Percentiles rank a stretch among this genome's conserved stretches.
Evolutionary conservation across 2,329 filamentous ascomycete species (phyloP).

Genomic region (Tolypocladium capitatum): DNA sequence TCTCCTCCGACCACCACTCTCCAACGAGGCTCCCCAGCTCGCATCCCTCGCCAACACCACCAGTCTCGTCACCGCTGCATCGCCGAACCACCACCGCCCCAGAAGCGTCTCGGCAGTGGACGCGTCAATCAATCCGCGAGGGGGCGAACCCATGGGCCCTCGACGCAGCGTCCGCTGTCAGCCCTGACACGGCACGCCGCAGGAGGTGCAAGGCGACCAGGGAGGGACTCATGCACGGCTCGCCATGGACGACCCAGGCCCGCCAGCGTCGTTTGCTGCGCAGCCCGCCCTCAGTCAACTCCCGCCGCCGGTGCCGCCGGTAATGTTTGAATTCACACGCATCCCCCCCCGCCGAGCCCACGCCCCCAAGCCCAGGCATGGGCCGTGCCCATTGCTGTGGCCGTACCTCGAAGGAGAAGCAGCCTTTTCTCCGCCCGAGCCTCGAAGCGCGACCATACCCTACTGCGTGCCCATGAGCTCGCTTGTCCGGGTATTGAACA

Average conservation of each 20-base stretch:
- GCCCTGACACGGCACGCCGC: background rate
- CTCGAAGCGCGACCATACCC: background rate
- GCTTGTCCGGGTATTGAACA: background rate
- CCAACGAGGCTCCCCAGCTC: background rate
- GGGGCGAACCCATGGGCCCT: background rate
- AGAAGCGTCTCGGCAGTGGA: background rate
- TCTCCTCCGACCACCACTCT: background rate
- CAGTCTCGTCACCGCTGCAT: background rate
- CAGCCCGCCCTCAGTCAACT: background rate
- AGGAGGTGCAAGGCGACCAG: background rate
- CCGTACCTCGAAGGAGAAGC: background rate
- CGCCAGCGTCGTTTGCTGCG: background rate
- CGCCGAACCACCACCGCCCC: background rate
- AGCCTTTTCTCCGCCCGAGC: background rate
- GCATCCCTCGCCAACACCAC: background rate
- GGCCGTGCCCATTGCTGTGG: background rate
- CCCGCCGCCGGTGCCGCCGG: background rate
- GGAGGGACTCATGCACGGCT: background rate
- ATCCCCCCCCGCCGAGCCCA: background rate
- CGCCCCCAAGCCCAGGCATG: background rate
- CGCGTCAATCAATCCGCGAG: background rate
- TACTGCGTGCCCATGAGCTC: slow-evolving; percentile 4
- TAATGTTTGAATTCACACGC: slow-evolving; percentile 2
- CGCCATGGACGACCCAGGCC: background rate
- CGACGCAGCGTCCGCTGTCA: background rate